phyloP scores from a whole-genome alignment of 2,329 filamentous ascomycete genomes.

The Aurifilum marmelostoma region DNA sequence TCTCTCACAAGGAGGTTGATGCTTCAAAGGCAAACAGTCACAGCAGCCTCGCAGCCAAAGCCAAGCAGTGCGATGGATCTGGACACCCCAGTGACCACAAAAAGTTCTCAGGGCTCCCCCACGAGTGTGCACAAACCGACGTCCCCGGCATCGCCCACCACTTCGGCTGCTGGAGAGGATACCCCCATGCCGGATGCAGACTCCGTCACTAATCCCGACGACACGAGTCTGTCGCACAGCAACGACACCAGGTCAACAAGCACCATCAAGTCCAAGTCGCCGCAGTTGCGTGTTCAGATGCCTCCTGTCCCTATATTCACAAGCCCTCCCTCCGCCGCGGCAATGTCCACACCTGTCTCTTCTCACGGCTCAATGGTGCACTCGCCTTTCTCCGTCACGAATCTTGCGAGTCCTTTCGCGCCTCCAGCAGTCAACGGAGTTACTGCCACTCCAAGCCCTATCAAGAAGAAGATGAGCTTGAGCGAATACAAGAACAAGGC shows the following conservation, averaged over 20 bases:
- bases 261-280: constrained; percentile 43
- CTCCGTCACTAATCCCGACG: constrained; percentile 33
- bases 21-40: constrained; percentile 37
- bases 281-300: constrained; percentile 58
- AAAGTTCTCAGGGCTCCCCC: constrained; percentile 27
- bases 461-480: constrained; percentile 69
- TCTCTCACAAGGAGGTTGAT: constrained; percentile 51
- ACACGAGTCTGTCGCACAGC: constrained; percentile 15
- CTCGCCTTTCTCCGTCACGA: constrained; percentile 53
- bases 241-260: constrained; percentile 28
- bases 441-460: constrained; percentile 57
- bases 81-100: constrained; percentile 43
- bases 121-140: constrained; percentile 19
- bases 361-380: constrained; percentile 48
- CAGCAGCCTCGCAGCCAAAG: constrained; percentile 33
- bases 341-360: constrained; percentile 51
- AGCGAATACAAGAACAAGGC: constrained; percentile 67
- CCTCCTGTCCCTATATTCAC: constrained; percentile 59
- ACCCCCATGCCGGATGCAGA: constrained; percentile 41
- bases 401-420: constrained; percentile 48
- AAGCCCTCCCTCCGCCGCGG: constrained; percentile 41
- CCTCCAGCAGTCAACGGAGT: constrained; percentile 47
- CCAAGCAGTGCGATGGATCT: constrained; percentile 45
- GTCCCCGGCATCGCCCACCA: constrained; percentile 18
- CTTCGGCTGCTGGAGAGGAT: constrained; percentile 31